Conservation (phyloP, 805 yeast genomes). For the Ogataea pignaliae region DNA sequence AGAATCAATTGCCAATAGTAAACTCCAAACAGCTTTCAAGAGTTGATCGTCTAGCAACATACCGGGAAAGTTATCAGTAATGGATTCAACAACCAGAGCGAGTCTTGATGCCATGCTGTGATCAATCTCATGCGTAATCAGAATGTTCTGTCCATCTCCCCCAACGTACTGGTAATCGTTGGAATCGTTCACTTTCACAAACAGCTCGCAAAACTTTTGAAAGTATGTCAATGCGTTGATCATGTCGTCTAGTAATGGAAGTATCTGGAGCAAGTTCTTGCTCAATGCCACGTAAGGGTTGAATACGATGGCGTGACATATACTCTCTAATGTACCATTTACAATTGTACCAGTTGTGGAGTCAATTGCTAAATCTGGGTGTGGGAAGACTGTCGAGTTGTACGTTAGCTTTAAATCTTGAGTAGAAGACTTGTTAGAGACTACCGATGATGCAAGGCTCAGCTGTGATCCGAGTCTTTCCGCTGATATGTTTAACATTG, state of each 20-base stretch:
- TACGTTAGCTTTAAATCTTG: slow-evolving; percentile 22
- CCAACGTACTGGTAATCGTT: background rate
- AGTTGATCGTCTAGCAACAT: slow-evolving; percentile 61
- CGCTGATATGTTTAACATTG: no score
- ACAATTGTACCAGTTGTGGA: slow-evolving; percentile 37
- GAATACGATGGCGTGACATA: slow-evolving; percentile 71
- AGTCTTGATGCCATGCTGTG: slow-evolving; percentile 43
- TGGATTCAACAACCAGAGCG: slow-evolving; percentile 48
- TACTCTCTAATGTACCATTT: slow-evolving; percentile 62
- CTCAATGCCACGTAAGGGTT: slow-evolving; percentile 36
- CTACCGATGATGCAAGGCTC: slow-evolving; percentile 9
- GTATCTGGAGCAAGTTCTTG: slow-evolving; percentile 41
- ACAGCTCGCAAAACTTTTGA: slow-evolving; percentile 24
- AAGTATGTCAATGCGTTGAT: slow-evolving; percentile 40
- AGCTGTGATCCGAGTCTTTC: slow-evolving; percentile 10
- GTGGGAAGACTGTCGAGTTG: slow-evolving; percentile 47
- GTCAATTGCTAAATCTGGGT: slow-evolving; percentile 57
- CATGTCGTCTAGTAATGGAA: slow-evolving; percentile 53
- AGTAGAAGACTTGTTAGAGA: slow-evolving; percentile 2
- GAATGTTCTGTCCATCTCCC: slow-evolving; percentile 5
- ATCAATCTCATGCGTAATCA: slow-evolving; percentile 13
- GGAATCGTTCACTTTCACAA: background rate
- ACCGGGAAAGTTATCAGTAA: slow-evolving; percentile 60
- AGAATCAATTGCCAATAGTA: slow-evolving; percentile 46
- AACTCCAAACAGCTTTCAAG: slow-evolving; percentile 50